Evolutionary conservation across 805 yeast genomes (phyloP), one percentile per base, ranked within the genome.

Genomic region (Scheffersomyces amazonensis): DNA sequence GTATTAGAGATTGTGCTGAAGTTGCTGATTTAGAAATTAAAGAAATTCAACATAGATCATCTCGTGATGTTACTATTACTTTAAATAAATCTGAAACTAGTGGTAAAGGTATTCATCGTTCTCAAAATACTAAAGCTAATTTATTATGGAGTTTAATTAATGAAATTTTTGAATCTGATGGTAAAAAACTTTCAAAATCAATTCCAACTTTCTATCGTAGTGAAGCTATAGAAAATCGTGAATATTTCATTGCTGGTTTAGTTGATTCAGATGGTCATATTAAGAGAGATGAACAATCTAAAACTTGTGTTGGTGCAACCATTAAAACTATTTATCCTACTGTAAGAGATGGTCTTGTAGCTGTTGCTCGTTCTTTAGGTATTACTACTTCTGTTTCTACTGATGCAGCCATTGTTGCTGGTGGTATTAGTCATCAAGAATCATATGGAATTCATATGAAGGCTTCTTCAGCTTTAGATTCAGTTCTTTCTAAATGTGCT

Each of bases 301-400:
- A 28, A 13, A 8, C 18, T 28, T 28, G 49, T 40, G 28, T 33
- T 11, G n/a, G 33, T 48, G 69, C 62, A 11, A 44, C 61, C 24
- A 52, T 68, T 23, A 52, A 53, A 27, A 66, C 71, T 5, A 43
- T 47, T 16, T 52, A 52, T 45, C 40, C 55, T 13, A 53, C 56
- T 11, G 56, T 68, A 35, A 44, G 62, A 52, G 58, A 63, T 25
- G 72, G 70, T 21, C 46, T 65, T 36, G 58, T 62, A 8, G 49
- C 52, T 33, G 43, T 70, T 29, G 66, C 71, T 16, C 67, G 75
- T 41, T 72, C 77, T 8, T 51, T 71, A 17, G 77, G 78, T 45
- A 58, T 72, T 33, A 42, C 46, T 7, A 65, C 50, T 9, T 55
- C 69, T 9, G 64, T 55, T n/a, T 44, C 56, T 3, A 47, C 57